Percentiles rank a stretch among this genome's conserved stretches.
Conservation (phyloP, 805 yeast genomes). For the Nakazawaea wickerhamii region DNA sequence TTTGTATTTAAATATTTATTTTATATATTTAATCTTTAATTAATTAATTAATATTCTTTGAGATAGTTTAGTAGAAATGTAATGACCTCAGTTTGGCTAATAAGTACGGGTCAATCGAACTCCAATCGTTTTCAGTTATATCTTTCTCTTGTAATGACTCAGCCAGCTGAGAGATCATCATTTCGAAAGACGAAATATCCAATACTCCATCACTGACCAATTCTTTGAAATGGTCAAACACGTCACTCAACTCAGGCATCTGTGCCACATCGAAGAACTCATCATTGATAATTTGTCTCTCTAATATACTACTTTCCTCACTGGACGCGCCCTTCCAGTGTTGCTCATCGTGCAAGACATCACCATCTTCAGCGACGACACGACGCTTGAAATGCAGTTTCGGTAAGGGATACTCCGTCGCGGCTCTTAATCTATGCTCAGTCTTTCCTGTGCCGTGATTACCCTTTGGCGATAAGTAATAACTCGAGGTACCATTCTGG, state of each 20-base stretch:
- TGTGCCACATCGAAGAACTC: neutral
- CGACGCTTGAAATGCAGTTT: conserved; percentile 23
- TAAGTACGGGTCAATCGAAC: neutral
- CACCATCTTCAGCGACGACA: conserved; percentile 27
- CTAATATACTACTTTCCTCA: neutral
- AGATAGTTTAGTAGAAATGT: too few species aligned
- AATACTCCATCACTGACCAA: conserved; percentile 32
- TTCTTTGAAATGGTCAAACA: conserved; percentile 31
- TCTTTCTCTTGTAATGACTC: neutral
- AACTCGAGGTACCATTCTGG: conserved; percentile 43
- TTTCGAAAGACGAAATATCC: neutral
- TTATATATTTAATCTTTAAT: neutral
- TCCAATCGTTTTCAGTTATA: neutral
- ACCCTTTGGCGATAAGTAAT: conserved; percentile 37
- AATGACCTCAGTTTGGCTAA: neutral
- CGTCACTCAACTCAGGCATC: conserved; percentile 25
- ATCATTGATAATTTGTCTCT: neutral
- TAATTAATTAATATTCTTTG: neutral
- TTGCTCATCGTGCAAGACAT: conserved; percentile 22
- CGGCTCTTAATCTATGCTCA: conserved; percentile 27
- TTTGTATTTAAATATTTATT: neutral
- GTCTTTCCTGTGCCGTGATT: conserved; percentile 40
- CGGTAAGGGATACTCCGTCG: conserved; percentile 19
- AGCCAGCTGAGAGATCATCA: neutral
- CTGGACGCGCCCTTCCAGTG: neutral